phyloP scores from a whole-genome alignment of 257 asterid species.

The Thymus mandschuricus region DNA sequence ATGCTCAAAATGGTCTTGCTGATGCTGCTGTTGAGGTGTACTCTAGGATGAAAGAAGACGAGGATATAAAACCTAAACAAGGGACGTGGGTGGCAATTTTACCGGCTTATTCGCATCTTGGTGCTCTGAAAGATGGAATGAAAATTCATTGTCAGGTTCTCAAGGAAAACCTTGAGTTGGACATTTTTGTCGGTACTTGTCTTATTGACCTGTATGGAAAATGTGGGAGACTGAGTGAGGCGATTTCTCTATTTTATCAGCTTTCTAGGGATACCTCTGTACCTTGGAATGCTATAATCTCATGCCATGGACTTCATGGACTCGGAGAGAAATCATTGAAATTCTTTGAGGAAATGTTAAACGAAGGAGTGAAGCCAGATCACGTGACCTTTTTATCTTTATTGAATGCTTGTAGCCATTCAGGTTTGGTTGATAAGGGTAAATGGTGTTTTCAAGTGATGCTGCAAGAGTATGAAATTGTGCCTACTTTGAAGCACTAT shows the following conservation, averaged over 20 bases:
- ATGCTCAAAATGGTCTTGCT: conserved; percentile 85
- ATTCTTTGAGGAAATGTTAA: conserved; percentile 60
- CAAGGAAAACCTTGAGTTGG: conserved; percentile 52
- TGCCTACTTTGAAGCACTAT: conserved; percentile 57
- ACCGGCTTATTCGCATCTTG: conserved; percentile 85
- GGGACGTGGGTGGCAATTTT: conserved; percentile 77
- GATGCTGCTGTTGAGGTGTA: conserved; percentile 61
- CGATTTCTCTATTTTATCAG: conserved; percentile 59
- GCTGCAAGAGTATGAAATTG: no score
- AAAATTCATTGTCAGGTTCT: conserved; percentile 59
- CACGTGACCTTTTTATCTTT: conserved; percentile 73
- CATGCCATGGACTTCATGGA: conserved; percentile 81
- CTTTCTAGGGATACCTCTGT: conserved; percentile 48
- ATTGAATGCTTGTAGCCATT: conserved; percentile 62
- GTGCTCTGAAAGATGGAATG: conserved; percentile 73
- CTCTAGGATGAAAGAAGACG: conserved; percentile 47
- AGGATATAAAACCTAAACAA: conserved; percentile 49
- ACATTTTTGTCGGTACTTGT: conserved; percentile 68
- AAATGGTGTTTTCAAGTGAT: no score
- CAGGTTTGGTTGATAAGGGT: no score
- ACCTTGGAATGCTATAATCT: conserved; percentile 75
- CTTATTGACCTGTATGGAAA: conserved; percentile 79
- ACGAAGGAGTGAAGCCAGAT: conserved; percentile 66
- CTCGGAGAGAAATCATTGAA: conserved; percentile 55
- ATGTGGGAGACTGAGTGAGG: conserved; percentile 71